phyloP scores from a whole-genome alignment of 148 eudicot genomes.

The Cornus kousa region DNA sequence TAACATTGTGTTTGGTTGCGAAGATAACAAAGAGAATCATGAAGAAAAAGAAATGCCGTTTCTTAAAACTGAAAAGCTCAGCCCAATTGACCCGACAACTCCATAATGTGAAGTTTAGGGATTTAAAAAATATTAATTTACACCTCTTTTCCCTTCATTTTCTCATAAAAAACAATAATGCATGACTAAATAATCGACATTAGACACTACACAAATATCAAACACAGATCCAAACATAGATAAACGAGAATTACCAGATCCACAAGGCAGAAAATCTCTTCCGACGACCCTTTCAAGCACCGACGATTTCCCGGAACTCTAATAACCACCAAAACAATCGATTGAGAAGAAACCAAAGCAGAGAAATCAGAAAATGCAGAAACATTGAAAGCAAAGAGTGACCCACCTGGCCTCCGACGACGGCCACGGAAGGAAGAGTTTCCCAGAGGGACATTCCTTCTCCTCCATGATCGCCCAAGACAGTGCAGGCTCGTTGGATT shows the following conservation, averaged over 20 bases:
- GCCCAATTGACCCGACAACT: background rate
- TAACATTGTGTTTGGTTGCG: background rate
- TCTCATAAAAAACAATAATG: background rate
- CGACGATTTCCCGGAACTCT: slow-evolving; percentile 99
- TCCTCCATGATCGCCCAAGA: slow-evolving; percentile 95
- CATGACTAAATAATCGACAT: background rate
- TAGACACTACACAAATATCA: background rate
- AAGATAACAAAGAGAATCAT: background rate
- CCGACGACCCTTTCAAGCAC: slow-evolving; percentile 95
- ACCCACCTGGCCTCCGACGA: slow-evolving; percentile 98
- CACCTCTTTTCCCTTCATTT: background rate
- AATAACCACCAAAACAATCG: slow-evolving; percentile 10
- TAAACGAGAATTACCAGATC: slow-evolving; percentile 61
- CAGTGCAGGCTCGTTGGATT: slow-evolving; percentile 84
- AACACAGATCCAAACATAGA: background rate
- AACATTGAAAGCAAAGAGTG: background rate
- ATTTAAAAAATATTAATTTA: background rate
- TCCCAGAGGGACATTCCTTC: slow-evolving; percentile 92
- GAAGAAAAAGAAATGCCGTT: background rate
- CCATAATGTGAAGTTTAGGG: background rate
- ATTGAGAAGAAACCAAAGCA: background rate
- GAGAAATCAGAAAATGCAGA: background rate
- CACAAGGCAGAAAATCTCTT: slow-evolving; percentile 98
- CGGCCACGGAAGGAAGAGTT: slow-evolving; percentile 94
- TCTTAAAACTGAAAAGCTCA: background rate